Base-by-base conservation (phyloP, 2,329 filamentous ascomycete species). In the Penicillium sp. region DNA sequence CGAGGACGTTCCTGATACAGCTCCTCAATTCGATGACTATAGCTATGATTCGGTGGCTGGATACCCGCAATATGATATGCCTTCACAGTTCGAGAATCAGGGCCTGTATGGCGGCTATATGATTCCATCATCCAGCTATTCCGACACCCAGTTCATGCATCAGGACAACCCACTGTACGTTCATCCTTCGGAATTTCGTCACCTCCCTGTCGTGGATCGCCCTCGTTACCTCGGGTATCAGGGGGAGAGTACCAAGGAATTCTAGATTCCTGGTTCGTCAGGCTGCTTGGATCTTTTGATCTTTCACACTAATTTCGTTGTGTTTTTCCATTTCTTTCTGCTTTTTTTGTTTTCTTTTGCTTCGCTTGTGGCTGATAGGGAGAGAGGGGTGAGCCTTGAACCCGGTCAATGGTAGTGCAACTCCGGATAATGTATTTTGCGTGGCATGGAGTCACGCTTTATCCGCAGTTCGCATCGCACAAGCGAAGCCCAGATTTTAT, bases 381-480 rank as follows among this genome's bases (percentile, higher is more conserved):
- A 11, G 38, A 34, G 39, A 18, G 14, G 36, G 47, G 47, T 50
- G 47, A 50, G 47, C 34, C 16, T 29, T 11, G 11, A 47, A 14
- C 18, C 13, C 9, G 4, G 19, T 34, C 19, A 50, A 41, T 27
- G 18, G 35, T 10, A 16, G 26, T 14, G 16, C 11, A 39, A 30
- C 27, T 48, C 26, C 46, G 35, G 46, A 48, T 41, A 48, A 48
- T 48, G 3, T 13, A 35, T 43, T 8, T 27, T 50, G 27, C 47
- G 19, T 43, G 47, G n/a, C 14, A 50, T 50, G 47, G 47, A 50
- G 47, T 43, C 38, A 43, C 14, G 47, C 13, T 2, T 48, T 32
- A 26, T 50, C 38, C n/a, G 18, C 10, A 35, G 47, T 26, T 36
- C 43, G 18, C 14, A 16, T 9, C 13, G 34, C 34, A 36, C n/a